Base-by-base conservation (phyloP, 1,139 yeast species). In the Yamadazyma membranifaciens region DNA sequence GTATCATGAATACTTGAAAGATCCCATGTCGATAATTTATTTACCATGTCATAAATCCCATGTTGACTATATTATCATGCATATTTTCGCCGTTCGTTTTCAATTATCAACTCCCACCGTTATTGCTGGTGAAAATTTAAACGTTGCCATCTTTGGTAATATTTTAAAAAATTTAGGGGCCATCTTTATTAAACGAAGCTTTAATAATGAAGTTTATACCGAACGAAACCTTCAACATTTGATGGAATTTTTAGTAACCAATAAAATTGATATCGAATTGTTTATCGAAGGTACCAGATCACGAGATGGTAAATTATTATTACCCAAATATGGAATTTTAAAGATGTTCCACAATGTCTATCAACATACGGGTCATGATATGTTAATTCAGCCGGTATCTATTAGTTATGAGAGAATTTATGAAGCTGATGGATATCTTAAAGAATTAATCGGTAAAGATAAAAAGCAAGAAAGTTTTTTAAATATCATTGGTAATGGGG, bases 261-360 rank as follows among this genome's bases (percentile, higher is more conserved):
- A 77, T 46, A 81, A 82, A 38, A 63, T 73, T 46, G 76, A 75
- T 45, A 65, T 81, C 47, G 86, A 81, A 55, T 81, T 83, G 41
- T 81, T 81, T 49, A 77, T 81, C 42, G 87, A 81, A 55, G 87
- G 87, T 14, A 79, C 84, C 1, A 69, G 87, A 42, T 80, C 86
- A 2, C 69, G 87, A 48, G 82, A 81, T 42, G 87, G 87, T 12
- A 81, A 81, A 53, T 62, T 80, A 38, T 65, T 81, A 31, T 69
- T 82, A 22, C 87, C 87, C 9, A 81, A 81, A 52, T 80, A 78
- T 51, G 87, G 87, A 12, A 75, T 81, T 44, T 67, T 81, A 49
- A 81, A 80, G 57, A 72, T 69, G 12, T 56, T 74, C 42, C 63
- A 75, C 33, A 62, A 73, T 36, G 63, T 70, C 30, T 81, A 75